Conservation (phyloP, 768 basidiomycete species). For the Lactifluus echinatus region DNA sequence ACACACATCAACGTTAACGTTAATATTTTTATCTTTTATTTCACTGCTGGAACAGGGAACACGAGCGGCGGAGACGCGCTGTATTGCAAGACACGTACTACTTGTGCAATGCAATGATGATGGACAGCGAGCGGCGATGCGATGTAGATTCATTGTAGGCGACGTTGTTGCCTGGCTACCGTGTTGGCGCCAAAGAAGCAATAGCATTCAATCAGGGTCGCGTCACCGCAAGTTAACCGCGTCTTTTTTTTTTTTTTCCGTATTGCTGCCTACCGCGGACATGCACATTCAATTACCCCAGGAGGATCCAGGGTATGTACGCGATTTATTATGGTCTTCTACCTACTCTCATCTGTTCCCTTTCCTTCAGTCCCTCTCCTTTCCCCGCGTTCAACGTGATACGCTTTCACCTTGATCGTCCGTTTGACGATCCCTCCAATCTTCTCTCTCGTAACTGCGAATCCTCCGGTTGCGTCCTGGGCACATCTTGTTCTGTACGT, state of each 20-base stretch:
- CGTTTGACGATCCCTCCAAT: not conserved
- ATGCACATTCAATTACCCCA: constrained; percentile 9
- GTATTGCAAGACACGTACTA: not conserved
- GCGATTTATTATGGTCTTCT: constrained; percentile 7
- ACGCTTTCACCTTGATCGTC: not conserved
- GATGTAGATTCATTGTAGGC: not conserved
- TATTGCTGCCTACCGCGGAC: not conserved
- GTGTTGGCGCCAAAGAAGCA: not conserved
- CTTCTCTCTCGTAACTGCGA: not conserved
- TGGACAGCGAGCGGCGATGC: not conserved
- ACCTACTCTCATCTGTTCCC: not conserved
- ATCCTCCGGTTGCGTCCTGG: not conserved
- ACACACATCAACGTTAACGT: not conserved
- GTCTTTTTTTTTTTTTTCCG: not conserved
- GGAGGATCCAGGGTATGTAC: constrained; percentile 8
- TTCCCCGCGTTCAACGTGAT: not conserved
- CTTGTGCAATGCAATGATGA: not conserved
- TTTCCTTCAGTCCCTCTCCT: not conserved
- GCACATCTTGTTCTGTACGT: not conserved
- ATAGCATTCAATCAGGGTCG: not conserved
- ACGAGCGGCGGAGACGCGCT: too few species aligned
- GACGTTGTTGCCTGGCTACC: constrained; percentile 6
- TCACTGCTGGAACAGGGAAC: too few species aligned
- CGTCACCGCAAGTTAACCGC: not conserved
- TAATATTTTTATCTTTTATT: too few species aligned